Base-by-base conservation (phyloP, 2,329 filamentous ascomycete species). In the Colletotrichum sp. region DNA sequence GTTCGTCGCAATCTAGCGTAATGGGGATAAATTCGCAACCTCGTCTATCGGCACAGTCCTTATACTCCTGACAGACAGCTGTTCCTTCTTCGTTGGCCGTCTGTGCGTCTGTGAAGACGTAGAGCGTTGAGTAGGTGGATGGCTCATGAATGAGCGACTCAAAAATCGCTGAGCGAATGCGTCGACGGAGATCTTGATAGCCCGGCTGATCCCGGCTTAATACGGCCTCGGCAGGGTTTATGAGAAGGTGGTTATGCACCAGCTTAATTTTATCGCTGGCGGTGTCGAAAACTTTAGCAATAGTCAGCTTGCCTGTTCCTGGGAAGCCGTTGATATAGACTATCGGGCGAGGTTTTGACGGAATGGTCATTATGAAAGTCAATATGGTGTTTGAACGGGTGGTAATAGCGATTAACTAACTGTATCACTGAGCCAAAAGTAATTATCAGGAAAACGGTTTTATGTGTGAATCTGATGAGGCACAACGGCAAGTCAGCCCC, bases 261-360 rank as follows among this genome's bases (percentile, higher is more conserved):
- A 82, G 63, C 43, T 79, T 76, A 3, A 80, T 82, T 57, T 52
- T 80, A 74, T 63, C 77, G 78, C 60, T 34, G 59, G 79, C 71
- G 9, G 2, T 8, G 32, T 16, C 9, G 9, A 82, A 72, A 67
- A 79, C 77, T 39, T 75, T 78, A 0, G 80, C 81, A 32, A 82
- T 77, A 13, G 81, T 81, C 36, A 81, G 75, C 68, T 83, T 82
- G 63, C 82, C 82, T 28, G 81, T 80, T 63, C 80, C 81, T 26
- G 81, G 82, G 68, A 81, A 80, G 64, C 82, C 82, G 74, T 82
- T 82, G 77, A 82, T 80, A 76, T 81, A 82, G 30, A 83, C 78
- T 2, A 63, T 28, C 3, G 67, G 55, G 2, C 21, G 36, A 39
- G 61, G 26, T 6, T 13, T 30, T 59, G 21, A 59, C 24, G 21